Percentiles rank a stretch among this genome's conserved stretches.
These are phyloP conservation scores for Saccharum officinarum DNA, from an alignment of 176 grass and related monocot species.

Conservation along the genomic window DNA sequence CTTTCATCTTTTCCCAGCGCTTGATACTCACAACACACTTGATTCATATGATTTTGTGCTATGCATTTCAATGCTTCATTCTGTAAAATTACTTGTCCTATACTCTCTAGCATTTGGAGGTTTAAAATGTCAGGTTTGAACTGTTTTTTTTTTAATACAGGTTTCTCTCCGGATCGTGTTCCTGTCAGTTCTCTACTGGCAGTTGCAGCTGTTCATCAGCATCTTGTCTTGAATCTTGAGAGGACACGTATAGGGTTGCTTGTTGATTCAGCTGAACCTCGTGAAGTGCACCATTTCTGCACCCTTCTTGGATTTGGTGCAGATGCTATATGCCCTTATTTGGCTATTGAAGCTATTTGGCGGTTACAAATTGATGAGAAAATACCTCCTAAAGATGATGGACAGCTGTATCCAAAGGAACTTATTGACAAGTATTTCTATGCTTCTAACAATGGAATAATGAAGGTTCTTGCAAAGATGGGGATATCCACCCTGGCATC, in stretches of 20 bases:
- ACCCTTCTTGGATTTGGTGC: slow-evolving; percentile 65
- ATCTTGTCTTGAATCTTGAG: slow-evolving; percentile 62
- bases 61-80: slow-evolving; percentile 10
- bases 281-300: slow-evolving; percentile 72
- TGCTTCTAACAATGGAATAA: slow-evolving; percentile 61
- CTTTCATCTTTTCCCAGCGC: background rate
- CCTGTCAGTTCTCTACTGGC: slow-evolving; percentile 56
- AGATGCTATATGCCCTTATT: slow-evolving; percentile 68
- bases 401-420: slow-evolving; percentile 17
- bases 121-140: background rate
- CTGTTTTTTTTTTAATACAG: slow-evolving; percentile 27
- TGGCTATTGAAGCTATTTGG: slow-evolving; percentile 64
- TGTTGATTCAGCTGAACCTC: slow-evolving; percentile 72
- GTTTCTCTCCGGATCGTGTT: slow-evolving; percentile 51
- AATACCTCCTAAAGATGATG: slow-evolving; percentile 44
- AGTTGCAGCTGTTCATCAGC: slow-evolving; percentile 69
- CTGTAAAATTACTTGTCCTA: background rate
- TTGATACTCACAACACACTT: background rate
- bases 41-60: background rate
- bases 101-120: background rate
- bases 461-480: slow-evolving; percentile 84
- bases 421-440: slow-evolving; percentile 51
- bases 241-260: slow-evolving; percentile 56
- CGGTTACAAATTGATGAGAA: slow-evolving; percentile 58
- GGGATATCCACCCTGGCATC: slow-evolving; percentile 79